Conservation (phyloP, 352 stramenopile genomes). For the Achlya hypogyna region DNA sequence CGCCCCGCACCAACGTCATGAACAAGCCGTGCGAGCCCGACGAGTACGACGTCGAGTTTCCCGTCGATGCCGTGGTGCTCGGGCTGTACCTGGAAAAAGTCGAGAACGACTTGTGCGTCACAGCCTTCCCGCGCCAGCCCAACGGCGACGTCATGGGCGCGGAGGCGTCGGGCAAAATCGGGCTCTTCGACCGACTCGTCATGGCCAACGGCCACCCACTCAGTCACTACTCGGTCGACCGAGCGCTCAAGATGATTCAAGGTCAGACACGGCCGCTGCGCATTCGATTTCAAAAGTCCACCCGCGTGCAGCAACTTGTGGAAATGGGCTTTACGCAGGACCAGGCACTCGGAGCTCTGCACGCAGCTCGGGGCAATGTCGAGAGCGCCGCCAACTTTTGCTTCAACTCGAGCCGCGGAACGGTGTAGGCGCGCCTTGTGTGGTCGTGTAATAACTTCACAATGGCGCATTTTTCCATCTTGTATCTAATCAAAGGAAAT, state of each 20-base stretch:
- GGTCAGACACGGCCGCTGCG: slow-evolving; percentile 62
- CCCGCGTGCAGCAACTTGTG: slow-evolving; percentile 49
- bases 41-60: slow-evolving; percentile 76
- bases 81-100: slow-evolving; percentile 77
- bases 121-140: slow-evolving; percentile 55
- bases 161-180: slow-evolving; percentile 64
- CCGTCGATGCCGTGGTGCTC: slow-evolving; percentile 53
- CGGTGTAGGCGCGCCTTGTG: too few species aligned
- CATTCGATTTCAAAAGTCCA: slow-evolving; percentile 65
- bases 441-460: too few species aligned
- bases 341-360: slow-evolving; percentile 38
- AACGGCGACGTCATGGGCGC: slow-evolving; percentile 63
- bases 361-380: slow-evolving; percentile 2
- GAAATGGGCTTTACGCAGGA: slow-evolving; percentile 66
- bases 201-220: slow-evolving; percentile 74
- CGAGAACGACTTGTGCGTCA: slow-evolving; percentile 63
- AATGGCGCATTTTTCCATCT: too few species aligned
- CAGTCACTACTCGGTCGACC: slow-evolving; percentile 74
- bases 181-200: slow-evolving; percentile 56
- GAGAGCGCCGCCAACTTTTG: slow-evolving; percentile 8
- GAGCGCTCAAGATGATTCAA: slow-evolving; percentile 80
- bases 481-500: too few species aligned
- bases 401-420: not conserved
- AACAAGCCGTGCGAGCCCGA: slow-evolving; percentile 35
- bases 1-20: slow-evolving; percentile 65